Percentiles rank a stretch among this genome's conserved stretches.
Conservation (phyloP, 2,329 filamentous ascomycete genomes). For the Microdochium nivale region DNA sequence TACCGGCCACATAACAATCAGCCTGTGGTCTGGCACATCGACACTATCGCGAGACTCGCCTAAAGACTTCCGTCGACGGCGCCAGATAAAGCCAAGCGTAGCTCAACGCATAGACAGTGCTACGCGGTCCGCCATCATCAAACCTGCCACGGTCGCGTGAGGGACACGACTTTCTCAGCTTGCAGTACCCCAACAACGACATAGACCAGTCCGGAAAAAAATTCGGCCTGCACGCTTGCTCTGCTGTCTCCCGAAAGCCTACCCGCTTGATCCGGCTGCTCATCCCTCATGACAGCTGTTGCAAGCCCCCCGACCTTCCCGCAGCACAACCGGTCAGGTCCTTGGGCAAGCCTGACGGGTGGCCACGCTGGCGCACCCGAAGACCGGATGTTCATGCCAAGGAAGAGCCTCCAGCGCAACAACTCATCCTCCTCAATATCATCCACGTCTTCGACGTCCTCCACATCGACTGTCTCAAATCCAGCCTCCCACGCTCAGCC, state of each 20-base stretch:
- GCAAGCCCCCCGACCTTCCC: conserved; percentile 56
- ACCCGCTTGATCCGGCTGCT: conserved; percentile 8
- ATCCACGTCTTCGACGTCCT: conserved; percentile 50
- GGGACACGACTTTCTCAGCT: conserved; percentile 10
- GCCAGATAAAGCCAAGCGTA: not conserved
- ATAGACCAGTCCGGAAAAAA: too few relatives aligned
- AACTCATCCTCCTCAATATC: conserved; percentile 89
- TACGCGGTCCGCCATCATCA: not conserved
- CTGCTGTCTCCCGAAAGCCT: conserved; percentile 16
- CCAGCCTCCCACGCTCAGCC: conserved; percentile 42
- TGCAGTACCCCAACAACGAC: conserved; percentile 11
- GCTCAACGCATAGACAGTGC: not conserved
- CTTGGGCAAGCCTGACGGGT: not conserved
- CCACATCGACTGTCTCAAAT: conserved; percentile 54
- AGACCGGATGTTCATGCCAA: conserved; percentile 80
- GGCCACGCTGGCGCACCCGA: not conserved
- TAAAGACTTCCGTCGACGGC: not conserved
- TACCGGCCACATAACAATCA: not conserved
- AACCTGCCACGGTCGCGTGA: conserved; percentile 7
- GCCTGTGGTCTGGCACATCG: not conserved
- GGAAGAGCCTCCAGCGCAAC: conserved; percentile 76
- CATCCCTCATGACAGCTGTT: conserved; percentile 56
- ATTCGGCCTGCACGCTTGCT: conserved; percentile 3
- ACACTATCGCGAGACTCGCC: conserved; percentile 3
- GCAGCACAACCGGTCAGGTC: conserved; percentile 51